Conservation (phyloP, 768 basidiomycete species). For the Kwoniella mangroviensis region DNA sequence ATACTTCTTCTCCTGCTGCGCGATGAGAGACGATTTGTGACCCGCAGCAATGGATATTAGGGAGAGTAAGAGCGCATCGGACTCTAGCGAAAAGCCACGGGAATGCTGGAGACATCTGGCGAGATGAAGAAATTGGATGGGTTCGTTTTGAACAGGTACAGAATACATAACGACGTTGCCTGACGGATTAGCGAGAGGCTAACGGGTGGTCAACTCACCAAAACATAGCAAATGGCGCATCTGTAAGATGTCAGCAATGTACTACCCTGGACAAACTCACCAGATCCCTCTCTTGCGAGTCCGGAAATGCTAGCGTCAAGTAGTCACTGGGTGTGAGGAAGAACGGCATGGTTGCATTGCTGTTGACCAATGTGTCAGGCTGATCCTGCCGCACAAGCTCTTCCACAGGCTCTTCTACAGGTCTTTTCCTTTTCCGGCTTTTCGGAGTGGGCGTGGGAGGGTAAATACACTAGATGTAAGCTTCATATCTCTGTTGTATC, state of each 20-base stretch:
- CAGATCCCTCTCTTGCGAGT: conserved; percentile 15
- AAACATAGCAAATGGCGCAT: conserved; percentile 15
- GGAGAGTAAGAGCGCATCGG: conserved; percentile 18
- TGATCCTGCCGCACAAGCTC: conserved; percentile 2
- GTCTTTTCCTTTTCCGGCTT: conserved; percentile 1
- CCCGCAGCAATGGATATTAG: conserved; percentile 26
- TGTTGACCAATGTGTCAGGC: background rate
- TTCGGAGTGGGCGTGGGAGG: conserved; percentile 2
- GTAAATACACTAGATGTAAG: conserved; percentile 6
- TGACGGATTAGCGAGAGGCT: background rate
- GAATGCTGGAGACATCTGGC: conserved; percentile 20
- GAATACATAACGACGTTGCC: conserved; percentile 28
- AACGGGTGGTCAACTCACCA: conserved; percentile 3
- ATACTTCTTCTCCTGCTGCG: conserved; percentile 17
- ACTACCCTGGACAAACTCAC: background rate
- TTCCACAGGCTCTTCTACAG: background rate
- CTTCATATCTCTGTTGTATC: background rate
- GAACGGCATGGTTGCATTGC: background rate
- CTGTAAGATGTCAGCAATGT: background rate
- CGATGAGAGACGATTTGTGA: conserved; percentile 25
- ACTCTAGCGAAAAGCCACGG: conserved; percentile 19
- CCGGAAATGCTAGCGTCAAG: conserved; percentile 11
- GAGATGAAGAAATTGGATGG: conserved; percentile 28
- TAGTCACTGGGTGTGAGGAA: conserved; percentile 11
- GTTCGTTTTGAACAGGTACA: conserved; percentile 22